Base-by-base conservation (phyloP, 2,329 filamentous ascomycete species). In the Diaporthe sp. region DNA sequence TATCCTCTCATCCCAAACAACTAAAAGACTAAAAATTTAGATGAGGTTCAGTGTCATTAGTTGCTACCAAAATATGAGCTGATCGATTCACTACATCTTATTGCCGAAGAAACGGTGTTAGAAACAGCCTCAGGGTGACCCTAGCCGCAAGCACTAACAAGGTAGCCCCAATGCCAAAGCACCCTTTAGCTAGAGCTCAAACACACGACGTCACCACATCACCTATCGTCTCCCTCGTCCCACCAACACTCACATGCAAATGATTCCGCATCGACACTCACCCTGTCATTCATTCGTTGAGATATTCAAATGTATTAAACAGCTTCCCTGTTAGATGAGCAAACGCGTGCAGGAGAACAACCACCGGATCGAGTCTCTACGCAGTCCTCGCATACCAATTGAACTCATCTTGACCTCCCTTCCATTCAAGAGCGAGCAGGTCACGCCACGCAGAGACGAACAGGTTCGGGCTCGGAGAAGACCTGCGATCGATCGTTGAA, bases 181-280 rank as follows among this genome's bases (percentile, higher is more conserved):
- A 39, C 47, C 12, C 19, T 37, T 37, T 17, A 53, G 63, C 47
- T 37, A 68, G 63, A 27, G 47, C 63, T 19, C n/a, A 55, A 58
- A 61, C 53, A 12, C 22, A 65, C 59, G 69, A 72, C 73, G 73
- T 74, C 73, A 74, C 73, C 70, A 66, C 50, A 50, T 61, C 12
- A 56, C 47, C 47, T 50, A n/a, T 12, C 25, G 12, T 47, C 30
- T 63, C 47, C 55, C 27, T 63, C 66, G 25, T 50, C 47, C 27
- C 32, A 70, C 51, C 37, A 19, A 5, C n/a, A 25, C 66, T 58
- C 70, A 72, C 55, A 50, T 50, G 69, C 69, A 37, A 59, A 51
- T 25, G n/a, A 25, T 32, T 17, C 32, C 39, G 35, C 71, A 4
- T 25, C 4, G 50, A 35, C 47, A 63, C 59, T 50, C 63, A 22